These are phyloP conservation scores for Wickerhamomyces strasburgensis DNA, from an alignment of 805 yeast species.

Conservation along the genomic window DNA sequence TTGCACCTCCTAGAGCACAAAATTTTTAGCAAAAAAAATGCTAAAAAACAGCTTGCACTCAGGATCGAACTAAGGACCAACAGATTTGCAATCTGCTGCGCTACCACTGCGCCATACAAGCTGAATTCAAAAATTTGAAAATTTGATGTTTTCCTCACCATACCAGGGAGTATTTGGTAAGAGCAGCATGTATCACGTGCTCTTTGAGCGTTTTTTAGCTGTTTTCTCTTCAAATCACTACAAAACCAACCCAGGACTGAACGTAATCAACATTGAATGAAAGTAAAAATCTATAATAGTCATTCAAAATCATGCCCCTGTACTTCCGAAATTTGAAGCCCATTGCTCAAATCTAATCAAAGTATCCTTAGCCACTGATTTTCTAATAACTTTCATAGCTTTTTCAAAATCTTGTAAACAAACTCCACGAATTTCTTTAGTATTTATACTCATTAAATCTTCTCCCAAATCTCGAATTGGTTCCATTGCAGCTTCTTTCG, in stretches of 20 bases:
- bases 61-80: slow-evolving; percentile 97
- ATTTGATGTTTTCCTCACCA: too few species aligned
- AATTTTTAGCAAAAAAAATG: too few species aligned
- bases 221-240: too few species aligned
- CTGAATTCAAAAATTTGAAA: slow-evolving; percentile 20
- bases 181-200: too few species aligned
- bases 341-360: slow-evolving; percentile 77
- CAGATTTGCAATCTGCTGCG: slow-evolving; percentile 99
- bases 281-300: not conserved
- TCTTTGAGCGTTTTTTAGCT: too few species aligned
- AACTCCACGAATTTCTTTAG: slow-evolving; percentile 77
- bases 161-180: too few species aligned
- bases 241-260: too few species aligned
- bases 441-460: slow-evolving; percentile 59
- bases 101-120: slow-evolving; percentile 96
- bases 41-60: slow-evolving; percentile 73
- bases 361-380: slow-evolving; percentile 84
- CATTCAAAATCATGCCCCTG: slow-evolving; percentile 58
- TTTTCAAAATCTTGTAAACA: slow-evolving; percentile 66
- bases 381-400: slow-evolving; percentile 76
- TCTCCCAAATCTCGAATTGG: slow-evolving; percentile 91
- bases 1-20: too few species aligned
- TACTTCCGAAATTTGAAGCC: slow-evolving; percentile 84
- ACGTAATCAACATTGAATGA: too few species aligned
- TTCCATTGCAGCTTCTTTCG: slow-evolving; percentile 98